Evolutionary conservation across 345 rosid genomes (phyloP).

Genomic region (Heritiera littoralis): DNA sequence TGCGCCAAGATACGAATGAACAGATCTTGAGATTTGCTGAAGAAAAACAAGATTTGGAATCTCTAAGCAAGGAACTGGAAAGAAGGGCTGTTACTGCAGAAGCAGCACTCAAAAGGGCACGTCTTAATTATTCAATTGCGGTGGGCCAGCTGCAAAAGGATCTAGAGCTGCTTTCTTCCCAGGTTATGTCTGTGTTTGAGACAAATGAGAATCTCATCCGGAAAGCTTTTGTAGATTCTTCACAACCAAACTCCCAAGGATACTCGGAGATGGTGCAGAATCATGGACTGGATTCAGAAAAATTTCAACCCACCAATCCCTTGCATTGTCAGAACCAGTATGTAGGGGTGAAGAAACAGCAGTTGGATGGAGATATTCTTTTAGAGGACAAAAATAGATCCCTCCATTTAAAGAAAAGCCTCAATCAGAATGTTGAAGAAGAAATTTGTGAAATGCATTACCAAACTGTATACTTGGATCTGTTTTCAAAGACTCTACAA

Average conservation of each 20-base stretch:
- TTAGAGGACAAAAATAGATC: conserved; percentile 76
- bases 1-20: conserved; percentile 63
- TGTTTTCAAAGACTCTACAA: conserved; percentile 67
- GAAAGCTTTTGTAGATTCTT: conserved; percentile 71
- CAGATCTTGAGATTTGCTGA: conserved; percentile 58
- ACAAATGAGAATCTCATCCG: conserved; percentile 86
- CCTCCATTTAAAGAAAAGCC: conserved; percentile 75
- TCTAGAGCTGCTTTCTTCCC: conserved; percentile 86
- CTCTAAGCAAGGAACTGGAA: conserved; percentile 75
- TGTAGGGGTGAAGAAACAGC: conserved; percentile 48
- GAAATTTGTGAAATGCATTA: conserved; percentile 73
- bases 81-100: conserved; percentile 77
- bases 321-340: conserved; percentile 46
- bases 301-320: conserved; percentile 35
- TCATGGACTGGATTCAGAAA: conserved; percentile 39
- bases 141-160: conserved; percentile 94
- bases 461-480: conserved; percentile 67
- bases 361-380: conserved; percentile 65
- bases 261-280: conserved; percentile 33
- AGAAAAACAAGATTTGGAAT: conserved; percentile 65
- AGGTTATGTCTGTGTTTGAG: conserved; percentile 89
- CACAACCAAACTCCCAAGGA: conserved; percentile 44
- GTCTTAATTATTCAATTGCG: conserved; percentile 90
- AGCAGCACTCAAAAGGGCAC: conserved; percentile 94
- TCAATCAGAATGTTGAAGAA: conserved; percentile 77